Evolutionary conservation across 2,329 filamentous ascomycete species (phyloP).

Genomic region (Fusarium tupiense): DNA sequence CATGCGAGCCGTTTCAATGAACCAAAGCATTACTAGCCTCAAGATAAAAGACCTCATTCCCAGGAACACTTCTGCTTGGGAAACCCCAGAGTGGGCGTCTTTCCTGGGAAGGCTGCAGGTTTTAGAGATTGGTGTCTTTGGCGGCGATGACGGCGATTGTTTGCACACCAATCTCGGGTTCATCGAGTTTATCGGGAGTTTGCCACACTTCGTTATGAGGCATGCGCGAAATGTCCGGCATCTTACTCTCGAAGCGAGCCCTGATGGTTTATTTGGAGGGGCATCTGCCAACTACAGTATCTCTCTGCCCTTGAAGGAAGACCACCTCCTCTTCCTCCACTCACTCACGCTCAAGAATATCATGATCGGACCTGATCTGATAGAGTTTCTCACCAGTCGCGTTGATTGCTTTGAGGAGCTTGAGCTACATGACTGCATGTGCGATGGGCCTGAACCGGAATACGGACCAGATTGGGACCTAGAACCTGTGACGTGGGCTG

Average conservation of each 20-base stretch:
- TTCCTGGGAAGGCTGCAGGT: neutral
- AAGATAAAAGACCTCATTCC: neutral
- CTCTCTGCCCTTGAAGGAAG: neutral
- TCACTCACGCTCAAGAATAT: neutral
- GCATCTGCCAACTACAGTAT: neutral
- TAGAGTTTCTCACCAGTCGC: neutral
- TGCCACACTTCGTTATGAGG: neutral
- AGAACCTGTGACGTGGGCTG: neutral
- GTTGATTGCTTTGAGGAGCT: neutral
- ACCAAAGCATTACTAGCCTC: neutral
- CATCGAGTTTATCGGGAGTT: neutral
- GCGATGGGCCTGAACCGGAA: neutral
- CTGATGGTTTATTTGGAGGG: neutral
- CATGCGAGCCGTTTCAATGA: neutral
- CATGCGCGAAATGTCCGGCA: neutral
- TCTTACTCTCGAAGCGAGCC: neutral
- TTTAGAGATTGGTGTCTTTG: neutral
- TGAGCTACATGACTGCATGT: neutral
- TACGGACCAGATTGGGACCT: neutral
- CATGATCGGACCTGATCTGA: neutral
- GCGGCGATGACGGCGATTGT: neutral
- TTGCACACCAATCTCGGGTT: neutral
- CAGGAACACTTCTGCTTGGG: neutral
- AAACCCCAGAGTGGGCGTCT: neutral
- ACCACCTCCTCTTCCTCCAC: fast-evolving